Evolutionary conservation across 805 yeast species (phyloP), one percentile per base, ranked within the genome.

Genomic region (Cephaloascus fragrans): DNA sequence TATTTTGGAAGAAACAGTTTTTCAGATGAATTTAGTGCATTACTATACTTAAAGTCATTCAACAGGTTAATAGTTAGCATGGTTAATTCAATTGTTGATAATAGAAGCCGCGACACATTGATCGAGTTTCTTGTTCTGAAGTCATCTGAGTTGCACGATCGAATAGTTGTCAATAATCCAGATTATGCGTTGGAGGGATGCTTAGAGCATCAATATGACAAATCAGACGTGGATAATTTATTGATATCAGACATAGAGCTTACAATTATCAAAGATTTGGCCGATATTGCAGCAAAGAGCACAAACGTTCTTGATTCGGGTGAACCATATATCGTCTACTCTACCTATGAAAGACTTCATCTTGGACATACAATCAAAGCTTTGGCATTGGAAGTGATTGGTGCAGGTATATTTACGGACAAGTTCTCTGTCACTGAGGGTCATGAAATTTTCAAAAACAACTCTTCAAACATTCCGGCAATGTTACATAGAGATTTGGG

Each of bases 351-450:
- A 32, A 59, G 80, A 33, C 57, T 77, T 36, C 62, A 61, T 32
- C 53, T 71, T 18, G 80, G 81, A 0, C 70, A 74, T 46, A 50
- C 61, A 19, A 65, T 80, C n/a, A 80, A 80, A 52, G 59, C 75
- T 18, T 53, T 60, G 39, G 72, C 75, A 18, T 58, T 83, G 26
- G 81, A 82, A 51, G 69, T 80, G n/a, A 66, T 84, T 5, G 70
- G 77, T 4, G 69, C 76, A 37, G 80, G 83, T 8, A 61, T 69
- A 39, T 56, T 67, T 20, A 59, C 70, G 18, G 74, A 72, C 18
- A 57, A 65, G 32, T 61, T 73, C 29, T 66, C 67, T 15, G 49
- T 65, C n/a, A 65, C 63, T 0, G 56, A 59, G 3, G 68, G 77
- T 26, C 57, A 66, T 26, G 55, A 63, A 3, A 49, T 74, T 19